These are phyloP conservation scores for Rhodotorula sp. DNA, from an alignment of 1,284 basidiomycete species.

Conservation along the genomic window DNA sequence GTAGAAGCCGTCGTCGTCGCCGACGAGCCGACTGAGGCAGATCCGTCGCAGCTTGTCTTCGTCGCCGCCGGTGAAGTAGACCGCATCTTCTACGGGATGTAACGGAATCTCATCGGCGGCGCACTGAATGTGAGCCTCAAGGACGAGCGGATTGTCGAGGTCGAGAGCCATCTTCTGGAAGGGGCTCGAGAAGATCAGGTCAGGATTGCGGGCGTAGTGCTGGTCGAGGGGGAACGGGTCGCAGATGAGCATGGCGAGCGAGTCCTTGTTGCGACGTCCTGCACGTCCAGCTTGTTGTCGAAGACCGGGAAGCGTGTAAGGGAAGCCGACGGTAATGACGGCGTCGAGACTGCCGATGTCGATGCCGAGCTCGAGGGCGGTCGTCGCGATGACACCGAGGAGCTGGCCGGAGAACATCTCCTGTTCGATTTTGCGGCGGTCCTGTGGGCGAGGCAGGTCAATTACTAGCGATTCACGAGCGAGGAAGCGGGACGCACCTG, in stretches of 20 bases:
- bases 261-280: constrained; percentile 75
- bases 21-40: constrained; percentile 59
- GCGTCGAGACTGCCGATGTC: constrained; percentile 86
- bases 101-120: constrained; percentile 84
- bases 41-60: constrained; percentile 55
- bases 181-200: constrained; percentile 63
- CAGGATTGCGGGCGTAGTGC: constrained; percentile 70
- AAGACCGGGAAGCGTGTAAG: constrained; percentile 54
- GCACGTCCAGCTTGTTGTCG: constrained; percentile 86
- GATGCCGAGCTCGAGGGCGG: constrained; percentile 84
- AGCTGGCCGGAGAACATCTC: constrained; percentile 81
- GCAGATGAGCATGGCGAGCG: constrained; percentile 73
- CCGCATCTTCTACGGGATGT: constrained; percentile 59
- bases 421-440: constrained; percentile 76
- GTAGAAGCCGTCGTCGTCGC: constrained; percentile 67
- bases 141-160: constrained; percentile 67
- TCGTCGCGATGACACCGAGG: constrained; percentile 82
- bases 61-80: constrained; percentile 58
- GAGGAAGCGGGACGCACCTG: constrained; percentile 48
- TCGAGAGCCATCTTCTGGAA: constrained; percentile 69
- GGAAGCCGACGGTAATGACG: constrained; percentile 86
- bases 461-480: neutral
- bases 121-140: constrained; percentile 84
- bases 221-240: constrained; percentile 72
- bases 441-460: constrained; percentile 53